A percentile compares a stretch with the other conserved stretches of the same genome.
Conservation (phyloP, 371 early-diverging fungal genomes). For the Rhizomucor pusillus region DNA sequence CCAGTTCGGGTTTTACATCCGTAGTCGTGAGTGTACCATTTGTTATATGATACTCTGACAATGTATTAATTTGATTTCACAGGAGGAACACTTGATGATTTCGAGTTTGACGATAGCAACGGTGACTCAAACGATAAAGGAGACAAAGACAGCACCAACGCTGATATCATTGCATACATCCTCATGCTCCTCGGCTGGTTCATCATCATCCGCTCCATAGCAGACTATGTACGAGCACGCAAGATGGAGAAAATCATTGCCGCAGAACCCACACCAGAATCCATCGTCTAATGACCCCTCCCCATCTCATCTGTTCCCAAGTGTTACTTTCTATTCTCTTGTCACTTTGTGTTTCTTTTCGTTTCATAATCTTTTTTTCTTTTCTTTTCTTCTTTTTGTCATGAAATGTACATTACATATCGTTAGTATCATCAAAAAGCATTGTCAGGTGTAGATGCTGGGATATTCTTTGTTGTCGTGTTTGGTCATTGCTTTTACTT, state of each 20-base stretch:
- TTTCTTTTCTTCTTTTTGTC: not conserved
- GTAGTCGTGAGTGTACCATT: constrained; percentile 35
- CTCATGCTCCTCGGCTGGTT: constrained; percentile 61
- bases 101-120: constrained; percentile 30
- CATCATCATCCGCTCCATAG: constrained; percentile 52
- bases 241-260: constrained; percentile 50
- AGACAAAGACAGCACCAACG: constrained; percentile 20
- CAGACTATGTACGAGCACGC: constrained; percentile 48
- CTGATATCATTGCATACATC: constrained; percentile 42
- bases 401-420: too few relatives aligned
- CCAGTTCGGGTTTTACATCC: constrained; percentile 52
- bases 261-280: constrained; percentile 31
- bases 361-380: not conserved
- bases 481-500: constrained; percentile 2
- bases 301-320: not conserved
- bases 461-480: too few relatives aligned
- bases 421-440: too few relatives aligned
- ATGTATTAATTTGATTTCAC: constrained; percentile 19
- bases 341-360: not conserved
- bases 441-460: too few relatives aligned
- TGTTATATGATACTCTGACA: not conserved
- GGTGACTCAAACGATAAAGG: constrained; percentile 21
- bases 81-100: constrained; percentile 48
- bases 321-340: not conserved
- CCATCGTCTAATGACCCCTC: constrained; percentile 15